Base-by-base conservation (phyloP, 192 early-diverging fungal species). In the Chytriomyces sp. region DNA sequence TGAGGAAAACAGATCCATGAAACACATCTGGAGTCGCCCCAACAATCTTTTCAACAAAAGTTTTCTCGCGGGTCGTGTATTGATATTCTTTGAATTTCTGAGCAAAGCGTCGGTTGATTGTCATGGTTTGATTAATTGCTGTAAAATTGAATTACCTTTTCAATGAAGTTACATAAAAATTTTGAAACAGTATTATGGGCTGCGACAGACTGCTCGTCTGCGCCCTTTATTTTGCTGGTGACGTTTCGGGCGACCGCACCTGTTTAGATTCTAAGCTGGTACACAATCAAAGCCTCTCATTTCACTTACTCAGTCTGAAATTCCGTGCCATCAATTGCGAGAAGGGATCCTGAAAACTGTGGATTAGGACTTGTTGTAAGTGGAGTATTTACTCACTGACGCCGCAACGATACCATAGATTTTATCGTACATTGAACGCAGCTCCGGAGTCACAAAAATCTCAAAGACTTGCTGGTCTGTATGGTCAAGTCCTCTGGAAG, bases 381-480 rank as follows among this genome's bases (percentile, higher is more conserved):
- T n/a, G n/a, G n/a, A n/a, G n/a, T n/a, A n/a, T n/a, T n/a, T n/a
- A n/a, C n/a, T 40, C 41, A 70, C 68, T n/a, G 68, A 26, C 4
- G 68, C 25, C 8, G 52, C 68, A 14, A 81, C 75, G 19, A 74
- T 59, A 5, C 72, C 57, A 63, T 85, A 85, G 34, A 86, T 75
- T 67, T 82, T 83, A 36, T 83, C 77, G 62, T 77, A 85, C 3
- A 75, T 70, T 5, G 67, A 40, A 25, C 81, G 39, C 39, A 83
- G 64, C 22, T 80, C 78, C 10, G 63, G 37, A 26, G 77, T 78
- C n/a, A 79, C 49, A 59, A 79, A 81, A 5, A 86, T 64, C 59
- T 86, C 85, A 63, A 86, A 86, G 7, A 38, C 59, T 53, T 86
- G 85, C 59, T 85, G 62, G 36, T 86, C 82, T 7, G 85, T 78